Conservation (phyloP, 129 eudicot genomes). For the Artemisia tridentata region DNA sequence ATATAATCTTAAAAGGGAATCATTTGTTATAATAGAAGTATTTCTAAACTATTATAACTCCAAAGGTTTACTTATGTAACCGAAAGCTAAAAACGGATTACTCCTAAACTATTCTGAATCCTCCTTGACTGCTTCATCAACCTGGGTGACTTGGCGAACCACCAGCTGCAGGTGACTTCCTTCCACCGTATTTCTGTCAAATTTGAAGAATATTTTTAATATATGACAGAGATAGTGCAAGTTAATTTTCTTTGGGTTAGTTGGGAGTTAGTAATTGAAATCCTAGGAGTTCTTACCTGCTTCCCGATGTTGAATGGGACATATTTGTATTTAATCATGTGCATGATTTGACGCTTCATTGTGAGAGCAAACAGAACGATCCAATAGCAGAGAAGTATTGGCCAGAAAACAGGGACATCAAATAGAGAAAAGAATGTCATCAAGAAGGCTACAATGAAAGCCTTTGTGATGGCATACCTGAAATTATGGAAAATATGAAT, state of each 20-base stretch:
- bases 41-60: constrained; percentile 3
- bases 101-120: constrained; percentile 23
- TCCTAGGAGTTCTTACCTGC: constrained; percentile 39
- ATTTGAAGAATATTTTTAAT: background rate
- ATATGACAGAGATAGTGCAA: background rate
- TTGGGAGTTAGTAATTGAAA: background rate
- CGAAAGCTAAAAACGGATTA: constrained; percentile 5
- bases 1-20: constrained; percentile 20
- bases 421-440: constrained; percentile 63
- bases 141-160: constrained; percentile 38
- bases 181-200: constrained; percentile 54
- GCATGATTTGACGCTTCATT: constrained; percentile 68
- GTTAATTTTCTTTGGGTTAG: constrained; percentile 5
- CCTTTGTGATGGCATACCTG: constrained; percentile 74
- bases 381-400: constrained; percentile 70
- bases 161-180: constrained; percentile 37
- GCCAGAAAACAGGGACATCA: constrained; percentile 78
- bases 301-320: constrained; percentile 56
- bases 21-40: constrained; percentile 2
- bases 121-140: constrained; percentile 29
- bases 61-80: constrained; percentile 18
- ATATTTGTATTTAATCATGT: constrained; percentile 63
- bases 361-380: constrained; percentile 55
- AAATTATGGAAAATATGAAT: constrained; percentile 9
- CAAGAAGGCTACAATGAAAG: constrained; percentile 54